Evolutionary conservation across 208 protist species (phyloP).

Genomic region (Vickermania spadyakhi): DNA sequence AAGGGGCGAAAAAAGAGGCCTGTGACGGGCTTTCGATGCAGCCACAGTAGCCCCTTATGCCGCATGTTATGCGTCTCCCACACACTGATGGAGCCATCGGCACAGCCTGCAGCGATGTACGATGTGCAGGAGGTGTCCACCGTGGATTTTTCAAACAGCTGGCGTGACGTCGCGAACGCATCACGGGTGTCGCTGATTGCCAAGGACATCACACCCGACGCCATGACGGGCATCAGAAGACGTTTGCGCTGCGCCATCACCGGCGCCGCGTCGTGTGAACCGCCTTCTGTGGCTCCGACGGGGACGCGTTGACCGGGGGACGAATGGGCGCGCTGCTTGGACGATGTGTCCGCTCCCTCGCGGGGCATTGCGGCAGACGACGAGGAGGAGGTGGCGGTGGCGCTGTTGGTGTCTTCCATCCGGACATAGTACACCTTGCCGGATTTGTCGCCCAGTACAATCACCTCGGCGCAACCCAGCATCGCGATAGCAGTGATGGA

Average conservation of each 20-base stretch:
- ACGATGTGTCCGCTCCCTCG: background rate
- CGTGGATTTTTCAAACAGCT: constrained; percentile 74
- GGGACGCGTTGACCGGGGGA: background rate
- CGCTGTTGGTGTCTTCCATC: constrained; percentile 8
- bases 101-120: constrained; percentile 70
- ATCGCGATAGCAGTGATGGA: constrained; percentile 67
- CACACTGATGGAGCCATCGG: constrained; percentile 71
- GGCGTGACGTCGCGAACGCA: constrained; percentile 37
- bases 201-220: constrained; percentile 52
- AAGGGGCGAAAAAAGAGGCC: constrained; percentile 69
- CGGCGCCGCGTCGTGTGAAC: background rate
- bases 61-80: constrained; percentile 59
- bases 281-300: too few species aligned
- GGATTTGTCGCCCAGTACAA: constrained; percentile 82
- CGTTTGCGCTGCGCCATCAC: constrained; percentile 14
- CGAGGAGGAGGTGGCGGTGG: constrained; percentile 7
- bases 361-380: constrained; percentile 4
- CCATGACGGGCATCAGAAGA: constrained; percentile 53
- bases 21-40: constrained; percentile 80
- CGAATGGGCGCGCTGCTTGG: background rate
- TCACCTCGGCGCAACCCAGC: constrained; percentile 33
- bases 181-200: constrained; percentile 74
- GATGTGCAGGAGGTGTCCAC: constrained; percentile 69
- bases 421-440: constrained; percentile 66
- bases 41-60: constrained; percentile 70